Conservation (phyloP, 1,284 basidiomycete species). For the Cystobasidium pallidum region DNA sequence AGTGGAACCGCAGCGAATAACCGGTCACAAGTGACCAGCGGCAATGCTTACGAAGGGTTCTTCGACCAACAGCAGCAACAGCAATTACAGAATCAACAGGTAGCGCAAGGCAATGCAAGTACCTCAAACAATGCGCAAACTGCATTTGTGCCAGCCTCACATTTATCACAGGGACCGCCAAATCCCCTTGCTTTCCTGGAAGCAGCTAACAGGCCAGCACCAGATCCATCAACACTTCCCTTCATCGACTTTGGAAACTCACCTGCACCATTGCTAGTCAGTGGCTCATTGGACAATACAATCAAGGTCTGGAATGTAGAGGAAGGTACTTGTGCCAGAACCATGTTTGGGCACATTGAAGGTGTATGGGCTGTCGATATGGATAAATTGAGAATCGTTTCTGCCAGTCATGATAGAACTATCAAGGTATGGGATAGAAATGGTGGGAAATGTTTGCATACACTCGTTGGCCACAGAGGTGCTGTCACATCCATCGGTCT, state of each 20-base stretch:
- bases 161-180: slow-evolving; percentile 30
- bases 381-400: slow-evolving; percentile 88
- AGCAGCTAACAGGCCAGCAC: slow-evolving; percentile 34
- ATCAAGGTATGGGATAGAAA: slow-evolving; percentile 95
- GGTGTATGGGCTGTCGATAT: slow-evolving; percentile 95
- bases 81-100: background rate
- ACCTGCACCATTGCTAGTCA: slow-evolving; percentile 38
- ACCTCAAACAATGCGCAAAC: slow-evolving; percentile 6
- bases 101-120: background rate
- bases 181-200: slow-evolving; percentile 31
- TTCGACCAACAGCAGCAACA: slow-evolving; percentile 34
- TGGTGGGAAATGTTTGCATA: slow-evolving; percentile 82
- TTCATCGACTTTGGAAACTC: slow-evolving; percentile 37
- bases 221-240: slow-evolving; percentile 41
- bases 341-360: slow-evolving; percentile 82
- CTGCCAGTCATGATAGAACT: slow-evolving; percentile 87
- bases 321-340: slow-evolving; percentile 74
- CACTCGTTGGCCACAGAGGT: slow-evolving; percentile 89
- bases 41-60: slow-evolving; percentile 43
- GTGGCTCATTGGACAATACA: slow-evolving; percentile 59
- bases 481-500: slow-evolving; percentile 58
- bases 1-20: slow-evolving; percentile 8
- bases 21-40: slow-evolving; percentile 42
- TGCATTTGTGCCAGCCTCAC: slow-evolving; percentile 25
- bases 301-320: slow-evolving; percentile 97